phyloP scores from a whole-genome alignment of 768 basidiomycete genomes.

The Tricholoma matsutake region DNA sequence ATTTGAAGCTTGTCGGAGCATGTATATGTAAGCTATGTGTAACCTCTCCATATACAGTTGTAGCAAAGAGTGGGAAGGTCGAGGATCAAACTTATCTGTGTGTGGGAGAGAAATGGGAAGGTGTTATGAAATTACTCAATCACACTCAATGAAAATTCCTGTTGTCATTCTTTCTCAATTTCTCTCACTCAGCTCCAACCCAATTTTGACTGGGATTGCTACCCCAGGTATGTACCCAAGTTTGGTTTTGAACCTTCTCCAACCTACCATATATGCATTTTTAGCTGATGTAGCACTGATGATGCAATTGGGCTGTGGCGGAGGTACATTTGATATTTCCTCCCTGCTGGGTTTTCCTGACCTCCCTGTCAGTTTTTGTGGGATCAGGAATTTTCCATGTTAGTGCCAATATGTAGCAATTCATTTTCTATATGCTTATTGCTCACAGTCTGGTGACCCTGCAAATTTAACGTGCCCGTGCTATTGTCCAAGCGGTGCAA shows the following conservation, averaged over 20 bases:
- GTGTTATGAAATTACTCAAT: too few relatives aligned
- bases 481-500: conserved; percentile 91
- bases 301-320: conserved; percentile 98
- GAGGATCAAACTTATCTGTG: too few relatives aligned
- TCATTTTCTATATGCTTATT: background rate
- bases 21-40: too few relatives aligned
- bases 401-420: conserved; percentile 24
- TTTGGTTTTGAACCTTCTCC: background rate
- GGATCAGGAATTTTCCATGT: conserved; percentile 97
- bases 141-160: too few relatives aligned
- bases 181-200: too few relatives aligned
- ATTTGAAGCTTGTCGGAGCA: too few relatives aligned
- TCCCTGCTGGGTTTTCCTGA: conserved; percentile 7
- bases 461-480: conserved; percentile 90
- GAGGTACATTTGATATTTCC: conserved; percentile 53
- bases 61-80: too few relatives aligned
- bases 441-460: conserved; percentile 78
- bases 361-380: conserved; percentile 72
- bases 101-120: too few relatives aligned
- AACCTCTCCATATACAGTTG: too few relatives aligned
- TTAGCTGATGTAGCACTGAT: conserved; percentile 93
- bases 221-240: conserved; percentile 66
- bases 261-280: background rate
- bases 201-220: too few relatives aligned
- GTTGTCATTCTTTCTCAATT: too few relatives aligned